phyloP scores from a whole-genome alignment of 805 yeast genomes.

The Kuraishia piskuri region DNA sequence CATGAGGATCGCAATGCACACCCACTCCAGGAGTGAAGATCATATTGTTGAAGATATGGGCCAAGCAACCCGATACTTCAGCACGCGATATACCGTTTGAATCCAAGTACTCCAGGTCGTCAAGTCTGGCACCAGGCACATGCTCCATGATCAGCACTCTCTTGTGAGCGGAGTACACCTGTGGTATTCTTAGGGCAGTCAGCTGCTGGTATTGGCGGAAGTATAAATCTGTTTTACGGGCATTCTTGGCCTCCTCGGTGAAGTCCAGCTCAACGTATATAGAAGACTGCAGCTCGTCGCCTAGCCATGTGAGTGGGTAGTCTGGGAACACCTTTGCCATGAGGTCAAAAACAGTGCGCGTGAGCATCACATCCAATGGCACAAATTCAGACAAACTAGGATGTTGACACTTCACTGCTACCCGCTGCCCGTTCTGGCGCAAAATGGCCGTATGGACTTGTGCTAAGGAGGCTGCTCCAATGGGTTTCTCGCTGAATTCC shows the following conservation, averaged over 20 bases:
- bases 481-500: constrained; percentile 62
- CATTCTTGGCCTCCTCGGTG: constrained; percentile 76
- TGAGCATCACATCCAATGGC: constrained; percentile 79
- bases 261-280: constrained; percentile 90
- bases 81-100: constrained; percentile 58
- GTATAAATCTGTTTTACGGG: constrained; percentile 58
- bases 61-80: constrained; percentile 75
- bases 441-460: constrained; percentile 84
- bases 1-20: constrained; percentile 97
- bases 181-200: constrained; percentile 79
- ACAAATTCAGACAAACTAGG: constrained; percentile 82
- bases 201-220: constrained; percentile 44
- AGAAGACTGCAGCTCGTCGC: constrained; percentile 82
- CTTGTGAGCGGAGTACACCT: constrained; percentile 52
- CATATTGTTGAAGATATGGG: constrained; percentile 92
- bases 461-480: constrained; percentile 94
- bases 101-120: constrained; percentile 59
- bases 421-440: constrained; percentile 50
- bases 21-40: constrained; percentile 89
- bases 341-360: constrained; percentile 63
- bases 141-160: constrained; percentile 85
- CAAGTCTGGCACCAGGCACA: constrained; percentile 75
- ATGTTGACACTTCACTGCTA: constrained; percentile 93
- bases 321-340: constrained; percentile 83
- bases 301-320: constrained; percentile 91